phyloP scores from a whole-genome alignment of 331 rosid species.

The Rhamnella rubrinervis region DNA sequence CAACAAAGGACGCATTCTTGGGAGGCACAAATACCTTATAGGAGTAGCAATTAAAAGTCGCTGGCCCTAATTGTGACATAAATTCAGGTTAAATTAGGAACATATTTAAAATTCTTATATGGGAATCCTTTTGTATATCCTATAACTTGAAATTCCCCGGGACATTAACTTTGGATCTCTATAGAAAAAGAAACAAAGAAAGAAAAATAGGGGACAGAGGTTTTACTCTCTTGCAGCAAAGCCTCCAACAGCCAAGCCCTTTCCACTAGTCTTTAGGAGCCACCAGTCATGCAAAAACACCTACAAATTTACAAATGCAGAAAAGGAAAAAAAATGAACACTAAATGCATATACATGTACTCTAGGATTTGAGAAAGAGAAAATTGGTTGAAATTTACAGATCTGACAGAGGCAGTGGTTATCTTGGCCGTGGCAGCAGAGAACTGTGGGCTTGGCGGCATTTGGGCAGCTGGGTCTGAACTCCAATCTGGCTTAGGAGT shows the following conservation, averaged over 20 bases:
- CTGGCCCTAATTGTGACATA: neutral
- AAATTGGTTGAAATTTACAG: neutral
- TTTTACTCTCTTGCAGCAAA: constrained; percentile 47
- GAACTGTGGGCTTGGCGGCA: neutral
- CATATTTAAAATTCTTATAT: neutral
- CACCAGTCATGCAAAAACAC: constrained; percentile 68
- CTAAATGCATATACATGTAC: neutral
- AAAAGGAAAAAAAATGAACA: neutral
- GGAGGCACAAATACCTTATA: neutral
- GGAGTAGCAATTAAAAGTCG: neutral
- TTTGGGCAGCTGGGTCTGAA: neutral
- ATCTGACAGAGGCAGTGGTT: neutral
- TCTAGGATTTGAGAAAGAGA: neutral
- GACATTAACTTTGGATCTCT: neutral
- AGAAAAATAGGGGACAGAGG: constrained; percentile 1
- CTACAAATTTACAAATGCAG: constrained; percentile 21
- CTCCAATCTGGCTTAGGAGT: neutral
- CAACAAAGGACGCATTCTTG: neutral
- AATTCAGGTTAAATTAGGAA: neutral
- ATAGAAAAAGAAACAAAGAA: neutral
- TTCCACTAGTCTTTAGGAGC: constrained; percentile 45
- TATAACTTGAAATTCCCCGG: neutral
- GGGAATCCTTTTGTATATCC: constrained; percentile 3
- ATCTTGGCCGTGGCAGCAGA: neutral
- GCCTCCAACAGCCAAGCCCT: constrained; percentile 66